Conservation (phyloP, 169 alveolate species). For the Pseudocohnilembus persalinus region DNA sequence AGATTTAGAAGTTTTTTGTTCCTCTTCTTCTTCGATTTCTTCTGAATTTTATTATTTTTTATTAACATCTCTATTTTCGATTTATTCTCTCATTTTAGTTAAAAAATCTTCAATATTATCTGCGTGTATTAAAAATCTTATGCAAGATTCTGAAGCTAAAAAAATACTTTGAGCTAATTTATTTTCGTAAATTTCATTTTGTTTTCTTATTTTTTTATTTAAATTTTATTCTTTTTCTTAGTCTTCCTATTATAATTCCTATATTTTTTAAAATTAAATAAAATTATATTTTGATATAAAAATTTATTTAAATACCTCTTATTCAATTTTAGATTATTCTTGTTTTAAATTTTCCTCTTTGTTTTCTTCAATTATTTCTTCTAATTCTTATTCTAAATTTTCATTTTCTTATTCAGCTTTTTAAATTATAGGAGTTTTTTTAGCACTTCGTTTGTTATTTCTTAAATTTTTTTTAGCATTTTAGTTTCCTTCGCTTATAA, state of each 20-base stretch:
- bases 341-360: not conserved
- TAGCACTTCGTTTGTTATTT: too few relatives aligned
- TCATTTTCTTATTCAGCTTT: too few relatives aligned
- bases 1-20: not conserved
- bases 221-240: too few relatives aligned
- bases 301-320: not conserved
- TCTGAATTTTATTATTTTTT: constrained; percentile 48
- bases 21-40: constrained; percentile 44
- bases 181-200: constrained; percentile 49
- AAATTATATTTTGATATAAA: not conserved
- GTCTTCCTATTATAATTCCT: not conserved
- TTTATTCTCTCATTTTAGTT: constrained; percentile 2
- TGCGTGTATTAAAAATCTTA: constrained; percentile 67
- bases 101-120: constrained; percentile 61
- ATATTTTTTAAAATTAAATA: too few relatives aligned
- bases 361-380: not conserved
- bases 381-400: too few relatives aligned
- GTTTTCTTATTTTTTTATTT: too few relatives aligned
- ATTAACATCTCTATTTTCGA: constrained; percentile 10
- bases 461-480: too few relatives aligned
- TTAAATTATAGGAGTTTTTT: too few relatives aligned
- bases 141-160: constrained; percentile 66
- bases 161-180: constrained; percentile 68
- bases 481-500: too few relatives aligned
- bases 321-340: not conserved